These are phyloP conservation scores for Apiosordaria backusii DNA, from an alignment of 495 filamentous ascomycete species.

Conservation along the genomic window DNA sequence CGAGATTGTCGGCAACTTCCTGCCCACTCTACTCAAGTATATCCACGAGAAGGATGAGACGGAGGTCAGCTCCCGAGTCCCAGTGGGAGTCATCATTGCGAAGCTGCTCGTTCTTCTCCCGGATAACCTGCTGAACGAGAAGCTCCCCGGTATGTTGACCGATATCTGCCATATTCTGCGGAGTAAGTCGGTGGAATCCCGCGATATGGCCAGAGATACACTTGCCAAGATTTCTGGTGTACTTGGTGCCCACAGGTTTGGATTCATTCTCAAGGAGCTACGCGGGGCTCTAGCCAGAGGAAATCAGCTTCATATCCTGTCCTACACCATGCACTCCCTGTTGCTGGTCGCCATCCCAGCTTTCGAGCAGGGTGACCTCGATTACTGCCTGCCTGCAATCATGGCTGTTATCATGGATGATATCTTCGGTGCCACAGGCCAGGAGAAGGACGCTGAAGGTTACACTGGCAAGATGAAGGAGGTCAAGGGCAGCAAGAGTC, in stretches of 20 bases:
- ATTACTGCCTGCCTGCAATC: conserved; percentile 79
- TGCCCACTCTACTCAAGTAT: conserved; percentile 72
- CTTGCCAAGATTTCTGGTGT: conserved; percentile 75
- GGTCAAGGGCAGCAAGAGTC: conserved; percentile 95
- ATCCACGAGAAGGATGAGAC: conserved; percentile 92
- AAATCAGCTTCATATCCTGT: conserved; percentile 92
- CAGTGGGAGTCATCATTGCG: conserved; percentile 78
- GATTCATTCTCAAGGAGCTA: conserved; percentile 90
- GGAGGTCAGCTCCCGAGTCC: conserved; percentile 84
- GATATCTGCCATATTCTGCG: conserved; percentile 91
- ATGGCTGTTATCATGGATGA: conserved; percentile 92
- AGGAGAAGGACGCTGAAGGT: conserved; percentile 95
- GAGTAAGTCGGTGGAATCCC: conserved; percentile 80
- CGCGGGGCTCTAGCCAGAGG: conserved; percentile 74
- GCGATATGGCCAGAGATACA: conserved; percentile 86
- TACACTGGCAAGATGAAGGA: conserved; percentile 96
- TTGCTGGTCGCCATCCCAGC: conserved; percentile 69
- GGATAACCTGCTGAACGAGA: conserved; percentile 61
- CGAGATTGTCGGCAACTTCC: conserved; percentile 69
- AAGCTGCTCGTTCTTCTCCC: conserved; percentile 82
- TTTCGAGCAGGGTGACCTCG: conserved; percentile 76
- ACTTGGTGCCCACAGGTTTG: conserved; percentile 76
- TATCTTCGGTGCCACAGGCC: conserved; percentile 90
- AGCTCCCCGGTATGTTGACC: conserved; percentile 76
- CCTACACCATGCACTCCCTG: conserved; percentile 91